Conservation (phyloP, 139 green algal species). For the Nannochloris sp. region DNA sequence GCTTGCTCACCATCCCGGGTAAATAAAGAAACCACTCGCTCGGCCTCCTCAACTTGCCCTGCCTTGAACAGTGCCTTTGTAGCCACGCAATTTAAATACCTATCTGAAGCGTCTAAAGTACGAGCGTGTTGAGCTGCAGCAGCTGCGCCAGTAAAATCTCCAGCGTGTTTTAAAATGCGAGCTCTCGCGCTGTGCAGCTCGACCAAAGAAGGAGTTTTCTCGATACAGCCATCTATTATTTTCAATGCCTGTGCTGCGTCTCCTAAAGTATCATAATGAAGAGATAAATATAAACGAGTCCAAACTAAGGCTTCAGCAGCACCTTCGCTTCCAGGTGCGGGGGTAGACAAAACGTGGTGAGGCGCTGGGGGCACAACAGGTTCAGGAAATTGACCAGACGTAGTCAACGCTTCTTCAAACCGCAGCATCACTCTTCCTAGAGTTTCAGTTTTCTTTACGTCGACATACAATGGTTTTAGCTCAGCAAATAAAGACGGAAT, state of each 20-base stretch:
- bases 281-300: constrained; percentile 69
- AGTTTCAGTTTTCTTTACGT: constrained; percentile 12
- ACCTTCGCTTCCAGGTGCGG: background rate
- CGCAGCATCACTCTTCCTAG: constrained; percentile 31
- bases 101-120: constrained; percentile 80
- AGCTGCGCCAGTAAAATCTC: constrained; percentile 49
- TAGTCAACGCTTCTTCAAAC: constrained; percentile 10
- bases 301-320: constrained; percentile 49
- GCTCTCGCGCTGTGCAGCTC: constrained; percentile 58
- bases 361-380: background rate
- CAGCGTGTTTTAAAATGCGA: constrained; percentile 9
- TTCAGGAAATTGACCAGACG: constrained; percentile 8
- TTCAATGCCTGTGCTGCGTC: constrained; percentile 56
- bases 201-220: constrained; percentile 58
- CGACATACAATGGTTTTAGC: constrained; percentile 74
- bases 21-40: constrained; percentile 78
- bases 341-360: background rate
- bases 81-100: constrained; percentile 86
- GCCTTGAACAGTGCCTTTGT: constrained; percentile 65
- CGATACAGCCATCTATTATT: constrained; percentile 49
- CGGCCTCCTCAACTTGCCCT: constrained; percentile 51
- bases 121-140: constrained; percentile 56
- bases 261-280: constrained; percentile 68
- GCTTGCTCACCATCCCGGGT: constrained; percentile 80
- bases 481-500: constrained; percentile 93